Evolutionary conservation across 768 basidiomycete species (phyloP).

Genomic region (Rhizopogon sp.): DNA sequence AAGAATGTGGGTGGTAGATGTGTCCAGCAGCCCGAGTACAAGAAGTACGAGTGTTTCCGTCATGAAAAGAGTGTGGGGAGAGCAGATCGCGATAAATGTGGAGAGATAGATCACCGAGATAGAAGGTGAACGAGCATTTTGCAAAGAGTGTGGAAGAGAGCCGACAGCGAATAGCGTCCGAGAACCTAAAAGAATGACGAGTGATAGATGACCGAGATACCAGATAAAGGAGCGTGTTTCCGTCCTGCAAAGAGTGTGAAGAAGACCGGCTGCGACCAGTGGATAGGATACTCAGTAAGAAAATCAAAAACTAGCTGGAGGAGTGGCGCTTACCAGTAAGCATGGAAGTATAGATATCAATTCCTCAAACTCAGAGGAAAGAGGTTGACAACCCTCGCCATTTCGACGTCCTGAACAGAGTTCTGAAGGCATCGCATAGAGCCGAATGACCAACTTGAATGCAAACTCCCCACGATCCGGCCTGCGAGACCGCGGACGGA

Average conservation of each 20-base stretch:
- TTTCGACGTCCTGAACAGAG: constrained; percentile 49
- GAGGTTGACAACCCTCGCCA: constrained; percentile 49
- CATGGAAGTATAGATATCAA: not conserved
- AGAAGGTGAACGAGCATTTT: not conserved
- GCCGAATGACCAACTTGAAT: constrained; percentile 62
- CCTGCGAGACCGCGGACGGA: constrained; percentile 70
- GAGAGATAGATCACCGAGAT: no score
- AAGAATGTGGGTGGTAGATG: not conserved
- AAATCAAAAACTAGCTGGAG: no score
- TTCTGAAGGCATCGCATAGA: constrained; percentile 69
- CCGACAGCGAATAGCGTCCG: no score
- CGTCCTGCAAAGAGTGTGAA: not conserved
- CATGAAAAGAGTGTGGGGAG: not conserved
- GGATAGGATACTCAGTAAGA: not conserved
- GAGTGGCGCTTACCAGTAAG: not conserved
- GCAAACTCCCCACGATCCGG: constrained; percentile 72
- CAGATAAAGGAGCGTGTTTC: not conserved
- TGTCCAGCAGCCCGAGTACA: not conserved
- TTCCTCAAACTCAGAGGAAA: constrained; percentile 29
- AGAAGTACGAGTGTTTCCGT: not conserved
- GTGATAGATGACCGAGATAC: no score
- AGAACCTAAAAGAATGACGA: not conserved
- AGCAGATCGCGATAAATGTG: not conserved
- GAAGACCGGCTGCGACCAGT: constrained; percentile 2
- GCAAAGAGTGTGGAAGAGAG: not conserved